Base-by-base conservation (phyloP, 306 rosid genomes). In the Spatholobus suberectus region DNA sequence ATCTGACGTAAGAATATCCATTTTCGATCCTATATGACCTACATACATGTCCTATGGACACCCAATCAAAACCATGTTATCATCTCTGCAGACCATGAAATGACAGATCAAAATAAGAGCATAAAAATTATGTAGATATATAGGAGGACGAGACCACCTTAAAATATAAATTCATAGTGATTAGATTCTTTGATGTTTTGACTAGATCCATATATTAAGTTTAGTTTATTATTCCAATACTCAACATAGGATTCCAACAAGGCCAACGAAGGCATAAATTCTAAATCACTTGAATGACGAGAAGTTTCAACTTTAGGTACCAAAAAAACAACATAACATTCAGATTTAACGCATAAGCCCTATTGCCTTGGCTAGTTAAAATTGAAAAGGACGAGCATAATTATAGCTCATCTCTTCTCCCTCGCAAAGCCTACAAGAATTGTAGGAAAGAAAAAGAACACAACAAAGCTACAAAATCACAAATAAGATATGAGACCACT, bases 361-460 rank as follows among this genome's bases (percentile, higher is more conserved):
- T 15, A 82, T 44, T 73, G 77, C 80, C 70, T 72, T 10, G 81
- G 63, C 82, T 68, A 61, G 77, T 73, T 83, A 78, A 59, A 79
- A 62, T 62, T 90, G 82, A 86, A 72, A 86, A 85, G 91, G 91
- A 88, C 81, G 90, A 87, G 81, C 71, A 81, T 20, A 75, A 58
- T 46, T 75, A 75, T 81, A 76, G 88, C 85, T 85, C 92, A 77
- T 90, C 91, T 83, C 92, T 74, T 84, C 85, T 83, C 83, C 72
- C 77, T 51, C 61, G 83, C 61, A 88, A 78, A 21, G 37, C 63
- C 24, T 20, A 78, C 18, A 77, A 83, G 43, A 71, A 66, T 74
- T 74, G 21, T 23, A 37, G 57, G 0, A 34, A 57, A 47, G 44
- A 32, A 18, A n/a, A 54, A 24, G 43, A 49, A 58, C 75, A 35